phyloP scores from a whole-genome alignment of 2,329 filamentous ascomycete genomes.

The Lecanicillium sp. region DNA sequence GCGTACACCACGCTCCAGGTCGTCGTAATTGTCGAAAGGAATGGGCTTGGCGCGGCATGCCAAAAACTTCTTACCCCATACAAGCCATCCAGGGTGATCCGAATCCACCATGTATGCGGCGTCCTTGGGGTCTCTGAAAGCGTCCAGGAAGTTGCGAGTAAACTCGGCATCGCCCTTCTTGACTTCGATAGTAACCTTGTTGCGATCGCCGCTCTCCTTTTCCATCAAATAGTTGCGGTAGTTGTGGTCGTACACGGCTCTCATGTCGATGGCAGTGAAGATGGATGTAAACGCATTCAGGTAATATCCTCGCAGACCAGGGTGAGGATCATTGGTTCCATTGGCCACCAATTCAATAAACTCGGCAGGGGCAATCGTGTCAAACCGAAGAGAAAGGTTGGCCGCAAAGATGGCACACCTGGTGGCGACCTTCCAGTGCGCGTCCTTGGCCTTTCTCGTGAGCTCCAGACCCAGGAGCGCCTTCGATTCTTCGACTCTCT shows the following conservation, averaged over 20 bases:
- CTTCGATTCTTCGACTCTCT: conserved; percentile 78
- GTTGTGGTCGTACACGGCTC: conserved; percentile 77
- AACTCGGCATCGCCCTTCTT: conserved; percentile 69
- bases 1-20: conserved; percentile 67
- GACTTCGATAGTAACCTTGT: conserved; percentile 69
- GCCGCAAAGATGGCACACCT: conserved; percentile 86
- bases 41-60: conserved; percentile 68
- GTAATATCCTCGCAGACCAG: conserved; percentile 75
- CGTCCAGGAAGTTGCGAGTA: conserved; percentile 70
- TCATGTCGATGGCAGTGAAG: conserved; percentile 81
- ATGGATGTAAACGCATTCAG: conserved; percentile 68
- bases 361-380: conserved; percentile 72
- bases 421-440: conserved; percentile 95
- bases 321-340: conserved; percentile 86
- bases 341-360: conserved; percentile 77
- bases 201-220: conserved; percentile 63
- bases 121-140: conserved; percentile 61
- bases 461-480: conserved; percentile 73
- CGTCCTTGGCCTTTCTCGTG: conserved; percentile 66
- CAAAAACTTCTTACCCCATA: conserved; percentile 84
- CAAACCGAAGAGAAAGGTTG: conserved; percentile 86
- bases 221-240: conserved; percentile 83
- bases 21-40: conserved; percentile 69
- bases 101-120: conserved; percentile 86
- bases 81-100: conserved; percentile 92